A percentile compares a stretch with the other conserved stretches of the same genome.
Evolutionary conservation across 1,284 basidiomycete genomes (phyloP).

Genomic region (Ustilago trichophora): DNA sequence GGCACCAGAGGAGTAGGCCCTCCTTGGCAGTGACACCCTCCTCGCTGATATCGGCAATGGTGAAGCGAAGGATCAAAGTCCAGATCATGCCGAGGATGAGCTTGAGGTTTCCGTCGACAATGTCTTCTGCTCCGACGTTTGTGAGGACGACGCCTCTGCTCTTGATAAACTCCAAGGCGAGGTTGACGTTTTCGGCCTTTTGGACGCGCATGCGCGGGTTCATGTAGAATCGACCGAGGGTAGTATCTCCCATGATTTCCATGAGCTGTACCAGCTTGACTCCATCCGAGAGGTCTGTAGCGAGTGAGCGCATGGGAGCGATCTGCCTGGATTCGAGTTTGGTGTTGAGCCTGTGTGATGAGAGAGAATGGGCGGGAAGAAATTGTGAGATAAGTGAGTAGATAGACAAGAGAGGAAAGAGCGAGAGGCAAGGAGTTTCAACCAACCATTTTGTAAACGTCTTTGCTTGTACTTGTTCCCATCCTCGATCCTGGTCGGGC

Average conservation of each 20-base stretch:
- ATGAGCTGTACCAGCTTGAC: conserved; percentile 81
- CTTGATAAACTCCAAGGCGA: conserved; percentile 92
- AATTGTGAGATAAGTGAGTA: too few species aligned
- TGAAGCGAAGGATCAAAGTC: conserved; percentile 88
- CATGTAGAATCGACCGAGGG: conserved; percentile 88
- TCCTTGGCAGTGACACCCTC: conserved; percentile 97
- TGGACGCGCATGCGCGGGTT: conserved; percentile 90
- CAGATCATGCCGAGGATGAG: conserved; percentile 99
- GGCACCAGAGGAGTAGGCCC: conserved; percentile 92
- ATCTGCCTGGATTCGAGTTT: conserved; percentile 86
- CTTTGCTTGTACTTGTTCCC: conserved; percentile 63
- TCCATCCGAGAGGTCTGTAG: conserved; percentile 90
- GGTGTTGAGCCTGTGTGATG: conserved; percentile 82
- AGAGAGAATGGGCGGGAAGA: neutral
- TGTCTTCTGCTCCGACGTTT: conserved; percentile 96
- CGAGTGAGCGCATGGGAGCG: conserved; percentile 88
- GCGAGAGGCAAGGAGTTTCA: too few species aligned
- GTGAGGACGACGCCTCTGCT: conserved; percentile 94
- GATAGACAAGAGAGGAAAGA: too few species aligned
- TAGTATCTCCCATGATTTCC: conserved; percentile 75
- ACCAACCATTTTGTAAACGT: conserved; percentile 64
- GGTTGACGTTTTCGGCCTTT: conserved; percentile 97
- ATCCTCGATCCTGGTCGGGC: conserved; percentile 59
- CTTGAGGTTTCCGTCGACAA: conserved; percentile 96
- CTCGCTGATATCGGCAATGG: conserved; percentile 97